A percentile compares a stretch with the other conserved stretches of the same genome.
These are phyloP conservation scores for Benincasa hispida DNA, from an alignment of 306 rosid species.

Conservation along the genomic window DNA sequence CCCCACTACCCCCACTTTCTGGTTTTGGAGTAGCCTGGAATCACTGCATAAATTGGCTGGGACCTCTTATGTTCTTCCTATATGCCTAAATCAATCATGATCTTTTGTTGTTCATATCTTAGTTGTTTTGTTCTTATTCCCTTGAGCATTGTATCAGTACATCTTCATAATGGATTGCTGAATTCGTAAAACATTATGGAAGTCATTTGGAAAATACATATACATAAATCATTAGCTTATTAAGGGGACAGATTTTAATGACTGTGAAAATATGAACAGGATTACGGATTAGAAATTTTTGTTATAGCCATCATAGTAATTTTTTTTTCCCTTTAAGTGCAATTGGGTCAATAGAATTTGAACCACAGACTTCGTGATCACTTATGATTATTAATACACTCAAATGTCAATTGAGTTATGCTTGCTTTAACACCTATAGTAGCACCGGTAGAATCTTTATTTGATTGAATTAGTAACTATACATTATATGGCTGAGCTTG, in stretches of 20 bases:
- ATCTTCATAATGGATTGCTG: conserved; percentile 3
- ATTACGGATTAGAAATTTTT: no score
- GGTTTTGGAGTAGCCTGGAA: not conserved
- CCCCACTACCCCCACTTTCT: conserved; percentile 2
- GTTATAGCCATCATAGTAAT: no score
- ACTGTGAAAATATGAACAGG: not conserved
- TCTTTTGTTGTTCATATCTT: not conserved
- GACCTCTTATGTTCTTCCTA: not conserved
- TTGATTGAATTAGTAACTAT: not conserved
- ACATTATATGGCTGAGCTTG: no score
- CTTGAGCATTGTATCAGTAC: not conserved
- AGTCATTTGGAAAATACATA: not conserved
- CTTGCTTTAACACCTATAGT: no score
- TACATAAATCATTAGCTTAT: not conserved
- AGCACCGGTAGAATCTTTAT: no score
- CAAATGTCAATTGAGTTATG: no score
- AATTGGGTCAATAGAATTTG: no score
- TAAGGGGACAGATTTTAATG: not conserved
- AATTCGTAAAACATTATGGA: not conserved
- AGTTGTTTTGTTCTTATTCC: not conserved
- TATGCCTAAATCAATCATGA: not conserved
- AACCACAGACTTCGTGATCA: no score
- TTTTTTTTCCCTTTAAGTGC: no score
- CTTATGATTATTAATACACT: no score
- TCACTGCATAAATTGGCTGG: not conserved